Percentiles rank a stretch among this genome's conserved stretches.
Conservation (phyloP, 1,284 basidiomycete species). For the Cutaneotrichosporon dermatis region DNA sequence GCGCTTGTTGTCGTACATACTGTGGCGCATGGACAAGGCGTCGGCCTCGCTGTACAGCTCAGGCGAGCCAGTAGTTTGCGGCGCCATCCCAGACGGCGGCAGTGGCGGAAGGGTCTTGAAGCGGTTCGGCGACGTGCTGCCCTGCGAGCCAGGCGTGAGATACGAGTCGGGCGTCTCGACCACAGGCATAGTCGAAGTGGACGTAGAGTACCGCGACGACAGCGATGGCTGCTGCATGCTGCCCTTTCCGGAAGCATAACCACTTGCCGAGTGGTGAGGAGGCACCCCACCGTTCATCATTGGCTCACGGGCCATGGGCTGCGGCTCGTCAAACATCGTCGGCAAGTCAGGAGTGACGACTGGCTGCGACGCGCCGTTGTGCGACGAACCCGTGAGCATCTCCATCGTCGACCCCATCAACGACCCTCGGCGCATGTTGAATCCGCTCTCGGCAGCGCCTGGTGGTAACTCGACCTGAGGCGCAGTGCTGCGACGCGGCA, state of each 20-base stretch:
- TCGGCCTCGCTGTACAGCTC: slow-evolving; percentile 12
- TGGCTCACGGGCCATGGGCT: neutral
- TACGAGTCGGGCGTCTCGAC: slow-evolving; percentile 17
- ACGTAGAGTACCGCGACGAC: slow-evolving; percentile 16
- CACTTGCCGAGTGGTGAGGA: neutral
- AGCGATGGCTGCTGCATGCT: slow-evolving; percentile 18
- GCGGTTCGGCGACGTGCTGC: slow-evolving; percentile 32
- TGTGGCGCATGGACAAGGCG: slow-evolving; percentile 6
- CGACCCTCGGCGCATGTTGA: slow-evolving; percentile 9
- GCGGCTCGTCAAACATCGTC: slow-evolving; percentile 15
- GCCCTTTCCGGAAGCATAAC: slow-evolving; percentile 9
- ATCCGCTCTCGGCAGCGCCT: slow-evolving; percentile 12
- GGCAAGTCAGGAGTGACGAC: slow-evolving; percentile 6
- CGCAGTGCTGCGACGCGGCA: slow-evolving; percentile 12
- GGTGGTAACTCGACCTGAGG: slow-evolving; percentile 16
- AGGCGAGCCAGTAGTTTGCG: neutral
- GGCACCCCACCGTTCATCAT: neutral
- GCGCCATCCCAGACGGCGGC: slow-evolving; percentile 22
- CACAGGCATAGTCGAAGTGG: slow-evolving; percentile 12
- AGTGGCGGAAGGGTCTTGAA: slow-evolving; percentile 45
- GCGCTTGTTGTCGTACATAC: slow-evolving; percentile 19
- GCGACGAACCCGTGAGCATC: slow-evolving; percentile 22
- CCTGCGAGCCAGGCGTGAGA: slow-evolving; percentile 1
- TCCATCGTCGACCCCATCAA: slow-evolving; percentile 32
- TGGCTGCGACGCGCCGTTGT: neutral